Conservation (phyloP, 2,329 filamentous ascomycete genomes). For the Aspergillus uvarum region DNA sequence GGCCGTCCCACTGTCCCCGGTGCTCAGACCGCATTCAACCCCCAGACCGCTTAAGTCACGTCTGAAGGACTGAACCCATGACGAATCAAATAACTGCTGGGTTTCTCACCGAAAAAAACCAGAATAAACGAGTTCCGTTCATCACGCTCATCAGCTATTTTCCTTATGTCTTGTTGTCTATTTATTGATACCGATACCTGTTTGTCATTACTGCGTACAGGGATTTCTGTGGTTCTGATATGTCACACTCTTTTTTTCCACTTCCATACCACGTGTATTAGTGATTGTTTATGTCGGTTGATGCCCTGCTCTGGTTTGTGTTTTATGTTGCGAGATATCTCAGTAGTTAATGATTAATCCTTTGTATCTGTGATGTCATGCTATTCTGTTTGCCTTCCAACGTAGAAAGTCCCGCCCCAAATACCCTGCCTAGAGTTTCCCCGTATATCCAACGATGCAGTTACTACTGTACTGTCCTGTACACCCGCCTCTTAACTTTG, state of each 20-base stretch:
- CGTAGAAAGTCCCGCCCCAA: too few relatives aligned
- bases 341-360: constrained; percentile 8
- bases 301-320: neutral
- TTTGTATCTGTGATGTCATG: neutral
- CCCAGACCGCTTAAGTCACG: constrained; percentile 21
- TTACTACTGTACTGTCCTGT: too few relatives aligned
- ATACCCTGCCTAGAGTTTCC: too few relatives aligned
- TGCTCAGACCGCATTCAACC: constrained; percentile 22
- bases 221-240: neutral
- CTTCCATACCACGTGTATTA: neutral
- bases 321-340: neutral
- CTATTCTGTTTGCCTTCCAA: neutral
- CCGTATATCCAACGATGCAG: too few relatives aligned
- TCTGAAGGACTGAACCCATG: neutral
- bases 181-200: neutral
- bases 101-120: neutral
- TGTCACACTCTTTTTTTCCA: neutral
- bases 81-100: neutral
- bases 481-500: too few relatives aligned
- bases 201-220: neutral
- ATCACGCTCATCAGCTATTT: neutral
- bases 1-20: constrained; percentile 15
- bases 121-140: neutral
- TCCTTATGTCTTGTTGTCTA: neutral
- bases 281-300: neutral